phyloP scores from a whole-genome alignment of 1,139 yeast genomes.

The Candida pseudoviswanathii region DNA sequence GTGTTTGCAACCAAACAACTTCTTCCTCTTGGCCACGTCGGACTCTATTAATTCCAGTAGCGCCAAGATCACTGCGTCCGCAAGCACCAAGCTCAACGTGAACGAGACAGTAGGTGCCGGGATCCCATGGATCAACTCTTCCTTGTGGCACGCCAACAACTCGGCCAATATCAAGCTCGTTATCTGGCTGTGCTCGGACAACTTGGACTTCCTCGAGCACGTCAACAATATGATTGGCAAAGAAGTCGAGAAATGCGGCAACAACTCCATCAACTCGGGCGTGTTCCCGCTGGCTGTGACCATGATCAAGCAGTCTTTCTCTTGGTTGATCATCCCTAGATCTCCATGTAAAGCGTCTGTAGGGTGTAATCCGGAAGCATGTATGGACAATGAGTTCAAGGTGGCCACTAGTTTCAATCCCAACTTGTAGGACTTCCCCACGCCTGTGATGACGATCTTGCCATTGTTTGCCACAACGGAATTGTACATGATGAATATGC shows the following conservation, averaged over 20 bases:
- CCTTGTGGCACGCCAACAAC: constrained; percentile 58
- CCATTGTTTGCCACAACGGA: constrained; percentile 53
- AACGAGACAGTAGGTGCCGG: constrained; percentile 91
- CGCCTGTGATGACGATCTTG: constrained; percentile 74
- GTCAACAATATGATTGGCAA: constrained; percentile 67
- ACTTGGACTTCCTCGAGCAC: constrained; percentile 52
- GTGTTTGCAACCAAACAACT: constrained; percentile 67
- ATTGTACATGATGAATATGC: constrained; percentile 54
- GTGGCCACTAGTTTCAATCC: constrained; percentile 82
- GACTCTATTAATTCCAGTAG: constrained; percentile 66
- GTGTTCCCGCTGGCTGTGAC: constrained; percentile 85
- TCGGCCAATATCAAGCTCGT: constrained; percentile 62
- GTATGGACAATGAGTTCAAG: constrained; percentile 73
- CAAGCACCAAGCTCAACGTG: constrained; percentile 71
- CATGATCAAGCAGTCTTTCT: constrained; percentile 62
- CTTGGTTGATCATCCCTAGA: constrained; percentile 65
- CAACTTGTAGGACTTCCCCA: constrained; percentile 83
- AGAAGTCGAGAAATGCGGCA: constrained; percentile 57
- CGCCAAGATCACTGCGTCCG: constrained; percentile 79
- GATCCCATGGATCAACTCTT: constrained; percentile 70
- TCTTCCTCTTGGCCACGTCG: constrained; percentile 55
- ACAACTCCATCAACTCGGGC: constrained; percentile 64
- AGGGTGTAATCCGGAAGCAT: constrained; percentile 72
- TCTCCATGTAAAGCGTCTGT: constrained; percentile 92
- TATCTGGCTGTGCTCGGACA: constrained; percentile 47